Base-by-base conservation (phyloP, 306 rosid species). In the Abrus pulchellus region DNA sequence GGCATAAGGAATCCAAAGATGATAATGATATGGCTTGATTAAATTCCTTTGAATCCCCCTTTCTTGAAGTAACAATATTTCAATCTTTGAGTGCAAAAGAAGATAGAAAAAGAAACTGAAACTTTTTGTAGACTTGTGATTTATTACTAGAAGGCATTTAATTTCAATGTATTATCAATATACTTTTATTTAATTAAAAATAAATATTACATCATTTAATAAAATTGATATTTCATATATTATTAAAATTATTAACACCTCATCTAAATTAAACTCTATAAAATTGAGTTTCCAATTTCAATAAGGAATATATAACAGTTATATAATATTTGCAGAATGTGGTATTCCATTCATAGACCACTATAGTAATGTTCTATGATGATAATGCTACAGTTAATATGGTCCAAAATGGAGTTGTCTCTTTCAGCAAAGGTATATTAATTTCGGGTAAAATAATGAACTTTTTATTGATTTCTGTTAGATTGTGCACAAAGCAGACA, bases 1-100 rank as follows among this genome's bases (percentile, higher is more conserved):
- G 41, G 75, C 28, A 47, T 2, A 65, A 56, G 82, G 94, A 79
- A 90, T 88, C 86, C 89, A 85, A 88, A 83, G 88, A 80, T 70
- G 78, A 78, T 27, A 62, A 48, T 36, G 3, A 36, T 36, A n/a
- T 54, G 63, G 12, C 11, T 6, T 20, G 20, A 20, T 55, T 20
- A 59, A 68, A 44, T 34, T 7, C 40, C 5, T 52, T 54, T 36
- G 20, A 20, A 20, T 20, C 20, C 20, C 20, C 20, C 20, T 20
- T 20, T 20, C 20, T 20, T 20, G 20, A 20, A n/a, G 49, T 38
- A 30, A 8, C 48, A 63, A 2, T 20, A 20, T 20, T 36, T 36
- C 4, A 4, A 36, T 36, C 4, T 36, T 2, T 2, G 40, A 36
- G 40, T 36, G 40, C 0, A 36, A 36, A 36, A 36, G 20, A 36